Evolutionary conservation across 345 rosid genomes (phyloP).

Genomic region (Limnanthes douglasii): DNA sequence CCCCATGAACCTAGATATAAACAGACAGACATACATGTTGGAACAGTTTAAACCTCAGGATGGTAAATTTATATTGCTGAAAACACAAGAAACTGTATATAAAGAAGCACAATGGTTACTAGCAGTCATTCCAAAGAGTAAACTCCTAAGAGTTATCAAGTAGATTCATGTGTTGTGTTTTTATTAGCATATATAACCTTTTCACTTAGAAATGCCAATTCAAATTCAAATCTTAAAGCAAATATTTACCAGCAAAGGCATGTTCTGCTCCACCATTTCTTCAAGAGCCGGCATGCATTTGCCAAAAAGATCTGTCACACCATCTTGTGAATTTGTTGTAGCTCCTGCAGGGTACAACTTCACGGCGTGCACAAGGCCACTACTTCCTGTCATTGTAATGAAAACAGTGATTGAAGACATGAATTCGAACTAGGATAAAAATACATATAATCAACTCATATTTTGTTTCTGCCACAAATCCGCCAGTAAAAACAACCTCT

Average conservation of each 20-base stretch:
- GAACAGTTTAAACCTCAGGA: not conserved
- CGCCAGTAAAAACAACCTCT: too few relatives aligned
- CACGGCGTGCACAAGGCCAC: slow-evolving; percentile 82
- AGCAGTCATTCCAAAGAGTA: too few relatives aligned
- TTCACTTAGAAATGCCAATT: not conserved
- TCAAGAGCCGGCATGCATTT: slow-evolving; percentile 81
- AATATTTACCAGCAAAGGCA: slow-evolving; percentile 81
- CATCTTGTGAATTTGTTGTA: slow-evolving; percentile 91
- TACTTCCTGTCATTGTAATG: slow-evolving; percentile 32
- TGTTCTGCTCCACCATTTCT: slow-evolving; percentile 69
- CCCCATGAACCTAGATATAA: slow-evolving; percentile 76
- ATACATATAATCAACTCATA: too few relatives aligned
- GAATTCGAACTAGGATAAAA: too few relatives aligned
- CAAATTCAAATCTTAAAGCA: too few relatives aligned
- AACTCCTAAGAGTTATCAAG: too few relatives aligned
- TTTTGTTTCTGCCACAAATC: too few relatives aligned
- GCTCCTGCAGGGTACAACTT: slow-evolving; percentile 98
- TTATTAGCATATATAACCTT: too few relatives aligned
- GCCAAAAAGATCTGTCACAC: slow-evolving; percentile 86
- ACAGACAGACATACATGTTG: not conserved
- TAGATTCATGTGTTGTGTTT: not conserved
- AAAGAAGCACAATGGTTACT: too few relatives aligned
- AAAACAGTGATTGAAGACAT: not conserved
- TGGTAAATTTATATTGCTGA: not conserved
- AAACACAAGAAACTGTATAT: not conserved